Base-by-base conservation (phyloP, 208 protist genomes). In the Acanthamoeba healyi region DNA sequence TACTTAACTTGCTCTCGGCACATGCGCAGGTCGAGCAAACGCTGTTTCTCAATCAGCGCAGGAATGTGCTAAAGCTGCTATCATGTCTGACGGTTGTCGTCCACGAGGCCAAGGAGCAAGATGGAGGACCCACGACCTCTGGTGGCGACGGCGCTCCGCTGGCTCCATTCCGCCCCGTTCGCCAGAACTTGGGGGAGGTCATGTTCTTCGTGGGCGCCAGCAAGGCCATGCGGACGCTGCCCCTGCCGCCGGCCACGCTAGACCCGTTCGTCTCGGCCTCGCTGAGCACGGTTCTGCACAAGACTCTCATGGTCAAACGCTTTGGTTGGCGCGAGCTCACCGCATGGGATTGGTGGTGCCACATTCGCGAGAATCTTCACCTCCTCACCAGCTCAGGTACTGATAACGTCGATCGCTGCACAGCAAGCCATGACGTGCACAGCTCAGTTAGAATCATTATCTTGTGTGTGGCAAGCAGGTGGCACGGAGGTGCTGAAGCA, bases 321-420 rank as follows among this genome's bases (percentile, higher is more conserved):
- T 54, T 46, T 5, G 74, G 74, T 26, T 84, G 74, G 74, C 74
- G 74, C 42, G 74, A 84, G 32, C 42, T 84, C 26, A 84, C 74
- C 3, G 74, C 44, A 0, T 84, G 74, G 74, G 74, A 84, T 26
- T 84, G 74, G 74, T 84, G 74, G 74, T 26, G 7, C 40, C 42
- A 56, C 32, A 34, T 84, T 17, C 74, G 74, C 24, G 29, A 24
- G 22, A 49, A 84, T 42, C 22, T 34, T 0, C 74, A 84, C 17
- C 44, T 84, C 19, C 36, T 84, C 26, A 56, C 42, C 24, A 10
- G 12, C 19, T 12, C 32, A 34, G 40, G 24, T 29, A 54, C 15
- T 54, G 36, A 26, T 56, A n/a, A n/a, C n/a, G n/a, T n/a, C n/a
- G n/a, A n/a, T n/a, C n/a, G 44, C 44, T 15, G 44, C 29, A 3